These are phyloP conservation scores for Globisporangium perplexum DNA, from an alignment of 352 stramenopile genomes.

Conservation along the genomic window DNA sequence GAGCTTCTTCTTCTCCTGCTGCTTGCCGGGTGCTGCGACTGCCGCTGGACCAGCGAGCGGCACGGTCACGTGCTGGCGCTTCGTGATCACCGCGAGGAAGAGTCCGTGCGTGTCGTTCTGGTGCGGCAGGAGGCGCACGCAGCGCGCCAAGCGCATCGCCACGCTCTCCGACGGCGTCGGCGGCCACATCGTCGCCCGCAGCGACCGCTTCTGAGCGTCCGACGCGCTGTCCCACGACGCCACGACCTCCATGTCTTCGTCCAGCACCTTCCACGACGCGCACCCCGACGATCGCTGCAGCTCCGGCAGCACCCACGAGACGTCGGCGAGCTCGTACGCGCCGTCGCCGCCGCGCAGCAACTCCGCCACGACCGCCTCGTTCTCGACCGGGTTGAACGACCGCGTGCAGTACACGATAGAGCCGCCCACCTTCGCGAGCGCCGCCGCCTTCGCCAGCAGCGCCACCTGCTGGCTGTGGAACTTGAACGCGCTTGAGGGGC, in stretches of 20 bases:
- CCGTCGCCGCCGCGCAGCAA: conserved; percentile 44
- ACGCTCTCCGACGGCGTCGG: conserved; percentile 44
- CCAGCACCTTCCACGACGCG: conserved; percentile 53
- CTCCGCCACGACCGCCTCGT: conserved; percentile 81
- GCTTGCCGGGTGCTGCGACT: conserved; percentile 3
- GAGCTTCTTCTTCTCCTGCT: conserved; percentile 42
- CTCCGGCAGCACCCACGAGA: conserved; percentile 24
- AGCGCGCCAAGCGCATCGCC: conserved; percentile 84
- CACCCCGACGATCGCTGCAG: conserved; percentile 38
- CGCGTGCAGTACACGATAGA: conserved; percentile 69
- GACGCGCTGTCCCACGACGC: conserved; percentile 43
- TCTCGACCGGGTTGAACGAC: conserved; percentile 78
- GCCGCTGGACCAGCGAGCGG: conserved; percentile 30
- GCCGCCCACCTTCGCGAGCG: conserved; percentile 43
- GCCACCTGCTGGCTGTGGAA: conserved; percentile 69
- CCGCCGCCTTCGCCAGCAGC: conserved; percentile 66
- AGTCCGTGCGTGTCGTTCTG: conserved; percentile 98
- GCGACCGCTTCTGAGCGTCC: conserved; percentile 41
- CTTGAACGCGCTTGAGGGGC: conserved; percentile 32
- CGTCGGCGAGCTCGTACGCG: conserved; percentile 59
- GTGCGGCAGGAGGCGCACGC: conserved; percentile 94
- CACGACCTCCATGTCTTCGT: conserved; percentile 36
- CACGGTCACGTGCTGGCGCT: conserved; percentile 21
- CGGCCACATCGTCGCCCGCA: conserved; percentile 83
- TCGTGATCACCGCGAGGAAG: conserved; percentile 96